Evolutionary conservation across 2,329 filamentous ascomycete species (phyloP), one percentile per base, ranked within the genome.

Genomic region (Blastomyces parvus): DNA sequence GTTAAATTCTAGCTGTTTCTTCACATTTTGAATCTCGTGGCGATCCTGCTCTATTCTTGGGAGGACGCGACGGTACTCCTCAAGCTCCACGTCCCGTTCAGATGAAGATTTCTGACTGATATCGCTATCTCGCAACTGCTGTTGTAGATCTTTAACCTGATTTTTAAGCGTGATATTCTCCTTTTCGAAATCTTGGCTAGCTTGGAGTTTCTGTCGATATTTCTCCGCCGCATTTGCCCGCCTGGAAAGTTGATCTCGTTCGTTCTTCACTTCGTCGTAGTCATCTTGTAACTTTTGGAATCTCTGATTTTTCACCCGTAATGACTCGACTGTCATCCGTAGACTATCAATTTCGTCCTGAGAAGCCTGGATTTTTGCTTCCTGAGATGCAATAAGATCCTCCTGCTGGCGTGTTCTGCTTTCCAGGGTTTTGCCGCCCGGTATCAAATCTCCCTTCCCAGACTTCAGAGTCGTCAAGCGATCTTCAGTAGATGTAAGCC

Each of bases 331-430:
- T 0, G 73, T 74, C 74, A 79, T 80, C 25, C 75, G 73, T 36
- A 80, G 68, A 36, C 75, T 74, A 65, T 78, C 77, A 7, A 78
- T 74, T 64, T 79, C 76, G 63, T 78, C 73, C 64, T 80, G 76
- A 38, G 75, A 69, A 40, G 82, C 79, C 63, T 88, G 83, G 13
- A 87, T 76, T 68, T 89, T 83, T 25, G 82, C 81, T 72, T 92
- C 89, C 68, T 90, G 84, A 30, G 80, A 83, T 48, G 86, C 85
- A 70, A 92, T 91, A 59, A 90, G 79, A 64, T 87, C 82, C 72
- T 90, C 86, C 69, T 88, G 86, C 68, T 90, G 76, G 42, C 75
- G 73, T 5, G 76, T 86, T 79, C 68, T 64, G 46, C 59, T 80
- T 74, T 74, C 75, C 44, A 78, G 64, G 1, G 74, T 74, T 67